Evolutionary conservation across 106 monocot species (phyloP).

Genomic region (Platanthera guangdongensis): DNA sequence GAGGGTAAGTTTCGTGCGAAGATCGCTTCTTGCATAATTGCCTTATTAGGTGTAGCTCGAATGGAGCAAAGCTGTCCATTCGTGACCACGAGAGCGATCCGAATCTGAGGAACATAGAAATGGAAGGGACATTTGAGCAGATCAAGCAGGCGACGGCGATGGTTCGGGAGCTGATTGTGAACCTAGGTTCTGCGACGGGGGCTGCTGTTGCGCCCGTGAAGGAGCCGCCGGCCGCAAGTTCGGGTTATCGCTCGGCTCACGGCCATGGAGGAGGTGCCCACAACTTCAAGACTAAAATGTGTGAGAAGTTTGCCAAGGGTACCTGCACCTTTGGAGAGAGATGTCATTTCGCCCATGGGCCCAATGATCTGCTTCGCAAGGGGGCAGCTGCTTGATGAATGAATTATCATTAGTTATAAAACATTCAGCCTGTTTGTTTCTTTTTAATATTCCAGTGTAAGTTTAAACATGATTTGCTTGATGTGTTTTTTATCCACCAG

Average conservation of each 20-base stretch:
- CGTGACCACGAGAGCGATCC: slow-evolving; percentile 65
- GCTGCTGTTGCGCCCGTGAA: background rate
- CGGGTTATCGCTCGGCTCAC: background rate
- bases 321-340: slow-evolving; percentile 65
- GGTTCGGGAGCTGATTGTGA: slow-evolving; percentile 56
- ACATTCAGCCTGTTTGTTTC: too few relatives aligned
- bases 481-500: too few relatives aligned
- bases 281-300: slow-evolving; percentile 63
- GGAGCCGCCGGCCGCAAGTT: background rate
- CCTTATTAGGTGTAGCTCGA: too few relatives aligned
- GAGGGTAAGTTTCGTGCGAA: too few relatives aligned
- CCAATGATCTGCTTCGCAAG: slow-evolving; percentile 43
- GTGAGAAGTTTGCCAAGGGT: slow-evolving; percentile 65
- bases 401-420: too few relatives aligned
- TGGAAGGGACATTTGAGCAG: slow-evolving; percentile 75
- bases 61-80: slow-evolving; percentile 59
- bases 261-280: slow-evolving; percentile 3
- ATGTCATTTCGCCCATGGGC: slow-evolving; percentile 74
- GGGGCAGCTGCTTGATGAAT: slow-evolving; percentile 1
- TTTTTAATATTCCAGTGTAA: too few relatives aligned
- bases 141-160: slow-evolving; percentile 55
- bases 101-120: slow-evolving; percentile 62
- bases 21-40: too few relatives aligned
- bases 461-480: too few relatives aligned
- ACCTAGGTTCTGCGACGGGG: slow-evolving; percentile 19